Evolutionary conservation across 208 protist genomes (phyloP), one percentile per base, ranked within the genome.

Genomic region (Plasmodiophora brassicae): DNA sequence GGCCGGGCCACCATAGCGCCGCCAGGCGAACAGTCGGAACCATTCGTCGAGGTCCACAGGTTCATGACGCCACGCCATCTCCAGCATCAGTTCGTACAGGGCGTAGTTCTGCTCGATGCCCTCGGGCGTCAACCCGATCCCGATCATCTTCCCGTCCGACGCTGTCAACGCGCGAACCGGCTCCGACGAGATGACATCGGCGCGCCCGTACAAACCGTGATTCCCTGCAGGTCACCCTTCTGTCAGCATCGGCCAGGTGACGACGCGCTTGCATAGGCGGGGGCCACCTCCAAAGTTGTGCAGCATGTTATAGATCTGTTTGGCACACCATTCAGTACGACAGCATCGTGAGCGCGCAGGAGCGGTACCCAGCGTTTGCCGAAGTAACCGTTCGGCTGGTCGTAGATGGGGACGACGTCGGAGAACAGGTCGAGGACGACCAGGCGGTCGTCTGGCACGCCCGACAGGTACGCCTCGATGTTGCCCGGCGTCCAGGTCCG

Each of bases 271-370:
- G 85, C 91, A 92, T 14, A 94, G 44, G n/a, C 85, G 92, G 28
- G 38, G 46, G 43, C 89, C 91, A 22, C 91, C 93, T 25, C 93
- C 93, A 88, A 93, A 94, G 85, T 94, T 93, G 88, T 94, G 93
- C 36, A 94, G 72, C 92, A 93, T 94, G 91, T 91, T 92, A 92
- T 92, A 94, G 10, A 78, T 32, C 65, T 78, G n/a, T n/a, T n/a
- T n/a, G 65, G 5, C 5, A 78, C 20, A 32, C 5, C n/a, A 38
- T 32, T 57, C 32, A 78, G 5, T 5, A 78, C 14, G 5, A 32
- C 65, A 5, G 32, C n/a, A n/a, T n/a, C n/a, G n/a, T n/a, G n/a
- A n/a, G n/a, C n/a, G n/a, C n/a, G n/a, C n/a, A n/a, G 5, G n/a
- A 38, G 41, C n/a, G 14, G 10, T 1, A 94, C 88, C 65, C 91